A percentile compares a stretch with the other conserved stretches of the same genome.
These are phyloP conservation scores for Starmerella bombicola DNA, from an alignment of 805 yeast species.

Conservation along the genomic window DNA sequence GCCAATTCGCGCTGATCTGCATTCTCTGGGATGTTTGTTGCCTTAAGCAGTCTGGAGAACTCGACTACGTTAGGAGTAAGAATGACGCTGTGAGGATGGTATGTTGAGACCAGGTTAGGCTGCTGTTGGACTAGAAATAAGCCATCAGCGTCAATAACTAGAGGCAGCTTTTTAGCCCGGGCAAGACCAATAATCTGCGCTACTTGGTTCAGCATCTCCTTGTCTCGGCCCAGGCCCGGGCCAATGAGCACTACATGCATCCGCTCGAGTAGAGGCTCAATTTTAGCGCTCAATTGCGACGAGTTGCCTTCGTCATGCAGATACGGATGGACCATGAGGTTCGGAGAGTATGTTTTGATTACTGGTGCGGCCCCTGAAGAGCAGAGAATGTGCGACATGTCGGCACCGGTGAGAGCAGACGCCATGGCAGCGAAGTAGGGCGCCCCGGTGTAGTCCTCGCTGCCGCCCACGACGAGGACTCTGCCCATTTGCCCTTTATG, in stretches of 20 bases:
- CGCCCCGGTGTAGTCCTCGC: constrained; percentile 94
- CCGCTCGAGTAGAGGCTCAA: constrained; percentile 42
- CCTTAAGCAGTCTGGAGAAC: constrained; percentile 53
- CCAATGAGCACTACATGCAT: constrained; percentile 80
- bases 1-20: constrained; percentile 21
- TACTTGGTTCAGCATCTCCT: constrained; percentile 48
- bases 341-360: constrained; percentile 81
- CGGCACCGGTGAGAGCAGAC: constrained; percentile 74
- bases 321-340: constrained; percentile 93
- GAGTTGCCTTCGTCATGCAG: constrained; percentile 37
- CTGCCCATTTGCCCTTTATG: constrained; percentile 91
- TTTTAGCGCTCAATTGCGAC: constrained; percentile 20
- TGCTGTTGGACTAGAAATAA: constrained; percentile 50
- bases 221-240: constrained; percentile 87
- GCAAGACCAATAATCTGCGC: constrained; percentile 46
- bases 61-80: constrained; percentile 87
- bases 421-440: constrained; percentile 85
- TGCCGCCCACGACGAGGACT: constrained; percentile 80
- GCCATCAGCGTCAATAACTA: constrained; percentile 87
- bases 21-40: constrained; percentile 28
- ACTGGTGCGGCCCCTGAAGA: constrained; percentile 64
- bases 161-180: constrained; percentile 46
- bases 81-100: constrained; percentile 46
- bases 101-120: constrained; percentile 34
- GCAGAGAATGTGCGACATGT: constrained; percentile 81